A percentile compares a stretch with the other conserved stretches of the same genome.
Evolutionary conservation across 139 green algal genomes (phyloP).

Genomic region (Closterium sp.): DNA sequence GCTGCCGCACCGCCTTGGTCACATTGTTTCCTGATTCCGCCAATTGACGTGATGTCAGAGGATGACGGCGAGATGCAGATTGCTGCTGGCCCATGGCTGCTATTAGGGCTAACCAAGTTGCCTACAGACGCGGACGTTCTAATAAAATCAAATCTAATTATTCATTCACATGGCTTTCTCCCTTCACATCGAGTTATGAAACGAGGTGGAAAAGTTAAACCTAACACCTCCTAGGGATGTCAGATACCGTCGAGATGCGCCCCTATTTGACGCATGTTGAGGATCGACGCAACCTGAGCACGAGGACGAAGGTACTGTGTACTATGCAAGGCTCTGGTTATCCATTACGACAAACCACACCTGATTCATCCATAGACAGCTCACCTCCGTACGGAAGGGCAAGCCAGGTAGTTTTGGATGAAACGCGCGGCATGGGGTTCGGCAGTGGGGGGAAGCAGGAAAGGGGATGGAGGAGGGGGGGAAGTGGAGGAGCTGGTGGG

Average conservation of each 20-base stretch:
- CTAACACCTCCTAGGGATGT: not conserved
- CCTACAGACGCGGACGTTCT: not conserved
- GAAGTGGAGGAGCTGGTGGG: not conserved
- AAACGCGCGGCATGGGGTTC: too few relatives aligned
- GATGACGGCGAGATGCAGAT: not conserved
- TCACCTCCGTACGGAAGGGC: not conserved
- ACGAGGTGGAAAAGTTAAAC: not conserved
- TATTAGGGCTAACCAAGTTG: not conserved
- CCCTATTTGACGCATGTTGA: not conserved
- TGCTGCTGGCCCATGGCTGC: not conserved
- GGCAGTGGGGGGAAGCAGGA: too few relatives aligned
- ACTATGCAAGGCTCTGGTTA: not conserved
- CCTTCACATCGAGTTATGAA: not conserved
- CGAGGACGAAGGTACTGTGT: not conserved
- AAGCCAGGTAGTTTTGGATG: too few relatives aligned
- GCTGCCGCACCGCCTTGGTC: not conserved
- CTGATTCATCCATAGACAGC: not conserved
- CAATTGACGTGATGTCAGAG: not conserved
- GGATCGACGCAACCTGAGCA: not conserved
- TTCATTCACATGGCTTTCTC: not conserved
- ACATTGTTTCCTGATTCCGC: not conserved
- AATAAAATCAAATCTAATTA: not conserved
- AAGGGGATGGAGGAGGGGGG: not conserved
- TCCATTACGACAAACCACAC: not conserved
- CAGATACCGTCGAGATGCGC: not conserved